Conservation (phyloP, 2,329 filamentous ascomycete genomes). For the Pseudopithomyces chartarum region DNA sequence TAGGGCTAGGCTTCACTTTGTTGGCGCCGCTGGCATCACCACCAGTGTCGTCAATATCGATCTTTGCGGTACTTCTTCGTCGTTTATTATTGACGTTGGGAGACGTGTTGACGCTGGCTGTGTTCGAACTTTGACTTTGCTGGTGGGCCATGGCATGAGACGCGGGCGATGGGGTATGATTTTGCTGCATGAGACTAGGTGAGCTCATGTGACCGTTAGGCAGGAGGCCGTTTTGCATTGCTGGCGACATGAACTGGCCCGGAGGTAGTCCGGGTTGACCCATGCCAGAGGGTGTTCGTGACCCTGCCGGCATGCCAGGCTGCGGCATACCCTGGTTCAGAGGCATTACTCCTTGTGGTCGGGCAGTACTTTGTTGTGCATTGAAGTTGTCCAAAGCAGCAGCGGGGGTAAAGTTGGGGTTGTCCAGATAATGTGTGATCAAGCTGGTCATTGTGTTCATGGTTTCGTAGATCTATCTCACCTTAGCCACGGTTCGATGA, state of each 20-base stretch:
- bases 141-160: constrained; percentile 61
- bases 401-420: constrained; percentile 57
- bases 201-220: constrained; percentile 55
- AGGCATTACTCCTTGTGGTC: constrained; percentile 28
- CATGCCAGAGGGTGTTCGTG: constrained; percentile 36
- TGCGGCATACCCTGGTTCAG: constrained; percentile 33
- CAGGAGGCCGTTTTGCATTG: constrained; percentile 60
- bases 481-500: constrained; percentile 18
- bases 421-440: constrained; percentile 61
- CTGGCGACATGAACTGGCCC: constrained; percentile 61
- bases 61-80: constrained; percentile 65
- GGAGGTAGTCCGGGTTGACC: constrained; percentile 34
- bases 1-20: constrained; percentile 58
- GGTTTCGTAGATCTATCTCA: constrained; percentile 64
- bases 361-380: constrained; percentile 45
- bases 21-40: constrained; percentile 42
- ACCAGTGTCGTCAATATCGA: constrained; percentile 59
- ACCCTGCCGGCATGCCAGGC: constrained; percentile 34
- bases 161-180: constrained; percentile 53
- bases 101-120: constrained; percentile 65
- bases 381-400: constrained; percentile 62
- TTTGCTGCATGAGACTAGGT: constrained; percentile 47
- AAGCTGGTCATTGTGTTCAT: constrained; percentile 67
- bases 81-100: constrained; percentile 65
- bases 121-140: constrained; percentile 59